Conservation (phyloP, 2,329 filamentous ascomycete species). For the Hirsutella minnesotensis region DNA sequence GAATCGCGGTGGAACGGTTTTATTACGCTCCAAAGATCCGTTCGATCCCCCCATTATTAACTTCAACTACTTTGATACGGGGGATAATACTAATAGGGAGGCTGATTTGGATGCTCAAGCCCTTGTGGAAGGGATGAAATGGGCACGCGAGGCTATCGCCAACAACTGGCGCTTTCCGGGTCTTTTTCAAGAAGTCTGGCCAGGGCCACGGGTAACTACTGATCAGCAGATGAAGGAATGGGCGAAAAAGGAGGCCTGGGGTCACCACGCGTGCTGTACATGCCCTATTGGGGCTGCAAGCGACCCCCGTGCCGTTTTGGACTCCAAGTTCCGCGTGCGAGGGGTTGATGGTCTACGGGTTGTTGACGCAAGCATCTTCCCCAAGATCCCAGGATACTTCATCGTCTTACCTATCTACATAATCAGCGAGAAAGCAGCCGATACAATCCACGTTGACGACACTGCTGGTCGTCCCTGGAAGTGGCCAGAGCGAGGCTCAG, state of each 20-base stretch:
- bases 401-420: slow-evolving; percentile 38
- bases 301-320: slow-evolving; percentile 42
- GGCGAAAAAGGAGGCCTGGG: slow-evolving; percentile 36
- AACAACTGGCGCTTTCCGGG: slow-evolving; percentile 7
- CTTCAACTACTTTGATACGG: too few species aligned
- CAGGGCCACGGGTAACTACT: slow-evolving; percentile 15
- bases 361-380: slow-evolving; percentile 39
- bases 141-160: too few species aligned
- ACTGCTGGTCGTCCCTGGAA: too few species aligned
- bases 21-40: slow-evolving; percentile 36
- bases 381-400: slow-evolving; percentile 36
- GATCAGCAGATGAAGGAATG: slow-evolving; percentile 32
- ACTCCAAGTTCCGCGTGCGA: slow-evolving; percentile 40
- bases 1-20: slow-evolving; percentile 50
- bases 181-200: slow-evolving; percentile 4
- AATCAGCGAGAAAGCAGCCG: slow-evolving; percentile 42
- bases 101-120: too few species aligned
- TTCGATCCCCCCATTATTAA: too few species aligned
- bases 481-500: too few species aligned
- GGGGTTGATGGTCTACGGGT: slow-evolving; percentile 35
- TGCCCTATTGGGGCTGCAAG: slow-evolving; percentile 40
- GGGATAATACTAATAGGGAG: too few species aligned
- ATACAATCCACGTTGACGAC: slow-evolving; percentile 6
- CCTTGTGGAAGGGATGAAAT: slow-evolving; percentile 5
- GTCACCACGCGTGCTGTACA: slow-evolving; percentile 45